Evolutionary conservation across 2,329 filamentous ascomycete genomes (phyloP).

Genomic region (Cladosporium sp.): DNA sequence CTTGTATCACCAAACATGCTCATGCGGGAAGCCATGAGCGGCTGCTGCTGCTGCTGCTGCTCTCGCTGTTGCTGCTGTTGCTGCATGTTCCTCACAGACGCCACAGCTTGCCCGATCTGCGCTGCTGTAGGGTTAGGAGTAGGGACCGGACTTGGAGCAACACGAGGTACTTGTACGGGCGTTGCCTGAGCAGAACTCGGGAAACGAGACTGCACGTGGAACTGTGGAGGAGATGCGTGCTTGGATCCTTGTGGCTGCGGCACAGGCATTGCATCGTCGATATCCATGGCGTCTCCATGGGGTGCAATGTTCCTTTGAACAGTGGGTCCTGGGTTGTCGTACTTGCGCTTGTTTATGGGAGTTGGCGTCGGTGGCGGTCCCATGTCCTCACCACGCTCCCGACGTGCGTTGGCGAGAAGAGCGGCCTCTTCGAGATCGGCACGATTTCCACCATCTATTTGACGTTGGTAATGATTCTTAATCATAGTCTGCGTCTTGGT

Average conservation of each 20-base stretch:
- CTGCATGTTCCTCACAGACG: conserved; percentile 24
- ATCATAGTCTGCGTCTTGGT: conserved; percentile 88
- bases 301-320: conserved; percentile 48
- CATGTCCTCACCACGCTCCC: conserved; percentile 48
- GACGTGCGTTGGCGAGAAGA: conserved; percentile 45
- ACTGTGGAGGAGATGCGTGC: conserved; percentile 43
- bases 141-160: conserved; percentile 33
- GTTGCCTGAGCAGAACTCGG: conserved; percentile 36
- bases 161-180: conserved; percentile 33
- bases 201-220: conserved; percentile 31
- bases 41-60: conserved; percentile 24
- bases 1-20: conserved; percentile 37
- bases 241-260: conserved; percentile 33
- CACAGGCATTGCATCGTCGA: conserved; percentile 41
- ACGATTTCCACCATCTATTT: conserved; percentile 46
- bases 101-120: conserved; percentile 30
- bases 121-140: conserved; percentile 27
- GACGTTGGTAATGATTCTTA: conserved; percentile 55
- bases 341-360: conserved; percentile 50
- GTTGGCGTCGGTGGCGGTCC: conserved; percentile 53
- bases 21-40: conserved; percentile 35
- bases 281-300: conserved; percentile 44
- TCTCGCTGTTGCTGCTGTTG: conserved; percentile 22
- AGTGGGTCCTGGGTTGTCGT: conserved; percentile 45
- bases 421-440: conserved; percentile 47